Evolutionary conservation across 2,329 filamentous ascomycete species (phyloP).

Genomic region (Monilinia fructicola): DNA sequence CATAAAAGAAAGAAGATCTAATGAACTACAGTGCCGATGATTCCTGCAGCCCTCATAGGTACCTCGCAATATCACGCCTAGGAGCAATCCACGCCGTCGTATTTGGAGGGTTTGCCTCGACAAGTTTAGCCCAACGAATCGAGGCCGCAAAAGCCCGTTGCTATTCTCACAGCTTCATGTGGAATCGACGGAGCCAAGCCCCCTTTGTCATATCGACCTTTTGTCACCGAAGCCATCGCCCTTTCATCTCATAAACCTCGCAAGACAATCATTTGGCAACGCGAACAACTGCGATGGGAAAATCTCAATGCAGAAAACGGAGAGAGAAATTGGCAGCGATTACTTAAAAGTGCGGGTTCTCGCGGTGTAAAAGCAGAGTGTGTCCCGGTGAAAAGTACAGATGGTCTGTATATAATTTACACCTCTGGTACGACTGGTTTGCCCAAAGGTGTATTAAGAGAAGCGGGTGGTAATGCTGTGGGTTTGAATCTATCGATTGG

Average conservation of each 20-base stretch:
- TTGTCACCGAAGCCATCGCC: constrained; percentile 71
- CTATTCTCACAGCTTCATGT: constrained; percentile 84
- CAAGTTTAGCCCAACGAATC: constrained; percentile 82
- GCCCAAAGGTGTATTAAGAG: constrained; percentile 80
- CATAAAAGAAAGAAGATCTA: constrained; percentile 21
- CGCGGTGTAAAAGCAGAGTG: constrained; percentile 68
- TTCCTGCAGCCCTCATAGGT: constrained; percentile 82
- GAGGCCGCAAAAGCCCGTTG: constrained; percentile 74
- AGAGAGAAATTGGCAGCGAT: constrained; percentile 75
- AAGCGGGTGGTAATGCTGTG: constrained; percentile 84
- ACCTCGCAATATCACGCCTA: constrained; percentile 75
- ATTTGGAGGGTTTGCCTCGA: constrained; percentile 85
- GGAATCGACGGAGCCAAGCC: constrained; percentile 86
- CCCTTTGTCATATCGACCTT: constrained; percentile 71
- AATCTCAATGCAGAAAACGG: constrained; percentile 64
- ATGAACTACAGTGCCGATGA: constrained; percentile 76
- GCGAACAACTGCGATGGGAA: constrained; percentile 73
- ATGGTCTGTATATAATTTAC: constrained; percentile 88
- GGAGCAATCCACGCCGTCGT: constrained; percentile 90
- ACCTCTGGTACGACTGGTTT: constrained; percentile 80
- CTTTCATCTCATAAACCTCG: constrained; percentile 69
- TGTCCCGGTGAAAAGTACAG: constrained; percentile 74
- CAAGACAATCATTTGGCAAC: constrained; percentile 79
- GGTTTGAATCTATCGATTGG: constrained; percentile 78
- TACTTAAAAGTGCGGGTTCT: constrained; percentile 68